Evolutionary conservation across 2,329 filamentous ascomycete genomes (phyloP).

Genomic region (Paracamarosporium sp.): DNA sequence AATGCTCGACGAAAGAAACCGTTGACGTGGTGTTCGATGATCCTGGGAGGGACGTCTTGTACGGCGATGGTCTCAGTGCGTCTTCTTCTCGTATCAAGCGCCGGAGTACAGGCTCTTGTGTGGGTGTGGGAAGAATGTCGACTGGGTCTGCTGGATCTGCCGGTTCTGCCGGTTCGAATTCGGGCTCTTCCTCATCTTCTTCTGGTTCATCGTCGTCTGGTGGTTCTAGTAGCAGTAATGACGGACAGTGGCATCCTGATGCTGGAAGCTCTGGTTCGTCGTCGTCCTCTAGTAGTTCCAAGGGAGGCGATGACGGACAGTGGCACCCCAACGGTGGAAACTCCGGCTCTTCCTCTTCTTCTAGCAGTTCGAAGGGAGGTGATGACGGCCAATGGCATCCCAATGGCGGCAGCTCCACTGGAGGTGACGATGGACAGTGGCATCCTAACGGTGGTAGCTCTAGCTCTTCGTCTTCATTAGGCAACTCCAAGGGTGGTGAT

Average conservation of each 20-base stretch:
- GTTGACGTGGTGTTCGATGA: conserved; percentile 49
- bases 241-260: conserved; percentile 22
- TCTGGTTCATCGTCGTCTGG: conserved; percentile 1
- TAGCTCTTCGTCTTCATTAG: not conserved
- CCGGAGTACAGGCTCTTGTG: conserved; percentile 23
- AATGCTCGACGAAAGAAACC: conserved; percentile 47
- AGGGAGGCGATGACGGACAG: not conserved
- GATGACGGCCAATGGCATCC: too few relatives aligned
- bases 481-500: not conserved
- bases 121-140: conserved; percentile 22
- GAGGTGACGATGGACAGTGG: conserved; percentile 22
- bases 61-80: conserved; percentile 41
- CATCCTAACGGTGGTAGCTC: conserved; percentile 8
- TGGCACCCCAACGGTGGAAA: not conserved
- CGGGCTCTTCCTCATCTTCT: not conserved
- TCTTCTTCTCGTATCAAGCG: conserved; percentile 11
- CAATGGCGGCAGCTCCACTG: not conserved
- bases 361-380: too few relatives aligned
- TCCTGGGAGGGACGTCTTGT: conserved; percentile 50
- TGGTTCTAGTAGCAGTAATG: conserved; percentile 3
- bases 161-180: not conserved
- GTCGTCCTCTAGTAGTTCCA: not conserved
- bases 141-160: not conserved
- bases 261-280: not conserved
- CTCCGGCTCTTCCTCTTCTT: not conserved